phyloP scores from a whole-genome alignment of 2,329 filamentous ascomycete species.

The Macroventuria anomochaeta region DNA sequence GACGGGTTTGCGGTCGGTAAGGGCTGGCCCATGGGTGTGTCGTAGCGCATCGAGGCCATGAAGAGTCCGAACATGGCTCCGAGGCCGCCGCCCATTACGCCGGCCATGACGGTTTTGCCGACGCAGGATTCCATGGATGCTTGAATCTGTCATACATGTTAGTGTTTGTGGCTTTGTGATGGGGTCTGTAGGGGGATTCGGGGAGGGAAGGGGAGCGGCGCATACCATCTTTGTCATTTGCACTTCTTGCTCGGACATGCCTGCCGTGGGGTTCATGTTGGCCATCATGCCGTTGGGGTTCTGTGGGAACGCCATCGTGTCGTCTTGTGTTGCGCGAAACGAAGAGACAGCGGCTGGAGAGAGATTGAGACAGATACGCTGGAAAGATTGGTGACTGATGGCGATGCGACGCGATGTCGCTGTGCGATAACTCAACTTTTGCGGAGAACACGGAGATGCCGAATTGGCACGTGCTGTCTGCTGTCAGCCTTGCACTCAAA shows the following conservation, averaged over 20 bases:
- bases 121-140: constrained; percentile 89
- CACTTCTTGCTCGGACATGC: constrained; percentile 54
- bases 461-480: constrained; percentile 17
- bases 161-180: neutral
- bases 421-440: constrained; percentile 34
- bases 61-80: constrained; percentile 95
- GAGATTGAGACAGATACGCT: neutral
- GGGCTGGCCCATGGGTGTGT: constrained; percentile 74
- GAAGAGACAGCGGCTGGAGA: neutral
- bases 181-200: too few relatives aligned
- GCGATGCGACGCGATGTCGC: constrained; percentile 3
- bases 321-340: neutral
- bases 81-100: constrained; percentile 91
- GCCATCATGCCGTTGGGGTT: constrained; percentile 32
- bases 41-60: constrained; percentile 99
- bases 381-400: neutral
- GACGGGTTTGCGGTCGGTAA: constrained; percentile 22
- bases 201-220: neutral
- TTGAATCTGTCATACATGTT: constrained; percentile 67
- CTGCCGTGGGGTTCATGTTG: constrained; percentile 44
- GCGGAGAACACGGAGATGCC: constrained; percentile 46
- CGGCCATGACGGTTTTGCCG: constrained; percentile 86
- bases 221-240: constrained; percentile 57
- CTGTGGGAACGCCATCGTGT: constrained; percentile 45
- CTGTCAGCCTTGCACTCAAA: neutral